Evolutionary conservation across 495 filamentous ascomycete genomes (phyloP).

Genomic region (Clohesyomyces aquaticus): DNA sequence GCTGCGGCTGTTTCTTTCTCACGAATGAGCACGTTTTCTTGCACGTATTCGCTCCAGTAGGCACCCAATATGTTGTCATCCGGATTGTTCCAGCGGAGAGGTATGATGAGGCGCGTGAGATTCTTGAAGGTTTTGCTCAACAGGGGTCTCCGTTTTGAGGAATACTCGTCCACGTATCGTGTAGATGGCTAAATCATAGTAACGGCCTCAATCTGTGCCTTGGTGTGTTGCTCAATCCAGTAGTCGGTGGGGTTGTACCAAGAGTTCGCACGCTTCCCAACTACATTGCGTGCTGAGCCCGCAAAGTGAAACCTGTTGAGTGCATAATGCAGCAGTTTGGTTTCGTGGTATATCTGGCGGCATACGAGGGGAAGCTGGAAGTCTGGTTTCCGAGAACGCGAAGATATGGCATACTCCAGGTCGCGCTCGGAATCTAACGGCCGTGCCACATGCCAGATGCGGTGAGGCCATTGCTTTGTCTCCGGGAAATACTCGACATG

Average conservation of each 20-base stretch:
- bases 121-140: neutral
- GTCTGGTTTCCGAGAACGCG: neutral
- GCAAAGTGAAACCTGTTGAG: neutral
- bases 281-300: neutral
- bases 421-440: neutral
- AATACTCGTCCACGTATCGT: neutral
- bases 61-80: too few relatives aligned
- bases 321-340: neutral
- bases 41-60: too few relatives aligned
- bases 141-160: neutral
- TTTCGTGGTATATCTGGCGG: neutral
- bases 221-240: neutral
- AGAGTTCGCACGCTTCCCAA: neutral
- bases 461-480: neutral
- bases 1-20: too few relatives aligned
- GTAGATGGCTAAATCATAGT: neutral
- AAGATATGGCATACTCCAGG: neutral
- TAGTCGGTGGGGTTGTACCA: neutral
- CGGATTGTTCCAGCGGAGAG: neutral
- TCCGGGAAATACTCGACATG: neutral
- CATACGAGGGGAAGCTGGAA: neutral
- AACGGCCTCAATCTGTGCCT: neutral
- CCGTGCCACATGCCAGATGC: neutral
- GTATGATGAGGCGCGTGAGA: neutral
- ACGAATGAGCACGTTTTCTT: neutral